Conservation (phyloP, 495 filamentous ascomycete species). For the Penicillium chermesinum region DNA sequence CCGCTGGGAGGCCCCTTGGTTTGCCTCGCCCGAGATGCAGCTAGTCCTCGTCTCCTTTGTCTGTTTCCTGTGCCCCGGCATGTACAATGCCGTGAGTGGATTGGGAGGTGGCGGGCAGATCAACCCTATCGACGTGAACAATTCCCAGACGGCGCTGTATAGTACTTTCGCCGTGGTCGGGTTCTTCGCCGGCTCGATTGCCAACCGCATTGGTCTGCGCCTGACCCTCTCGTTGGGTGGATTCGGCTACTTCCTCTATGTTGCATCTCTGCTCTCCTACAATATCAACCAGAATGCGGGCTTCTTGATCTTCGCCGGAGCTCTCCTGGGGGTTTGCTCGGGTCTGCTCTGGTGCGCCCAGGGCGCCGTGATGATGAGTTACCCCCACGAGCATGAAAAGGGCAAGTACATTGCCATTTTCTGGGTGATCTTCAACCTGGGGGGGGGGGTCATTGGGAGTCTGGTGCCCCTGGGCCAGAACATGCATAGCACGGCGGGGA, state of each 20-base stretch:
- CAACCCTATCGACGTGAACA: conserved; percentile 57
- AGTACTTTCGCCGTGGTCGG: conserved; percentile 80
- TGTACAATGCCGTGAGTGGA: conserved; percentile 74
- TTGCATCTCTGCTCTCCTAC: conserved; percentile 72
- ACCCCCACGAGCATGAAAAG: conserved; percentile 76
- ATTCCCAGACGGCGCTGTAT: conserved; percentile 70
- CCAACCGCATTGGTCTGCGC: conserved; percentile 71
- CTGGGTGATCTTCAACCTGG: conserved; percentile 94
- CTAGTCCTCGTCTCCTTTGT: conserved; percentile 73
- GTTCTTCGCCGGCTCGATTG: conserved; percentile 79
- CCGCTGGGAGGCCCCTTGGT: conserved; percentile 56
- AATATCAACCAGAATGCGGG: conserved; percentile 66
- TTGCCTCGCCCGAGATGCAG: conserved; percentile 71
- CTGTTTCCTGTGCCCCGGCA: conserved; percentile 86
- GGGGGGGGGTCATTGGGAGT: conserved; percentile 85
- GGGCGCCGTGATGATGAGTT: conserved; percentile 94
- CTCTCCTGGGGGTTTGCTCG: conserved; percentile 66
- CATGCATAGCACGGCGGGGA: conserved; percentile 54
- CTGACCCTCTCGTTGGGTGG: conserved; percentile 73
- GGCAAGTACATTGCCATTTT: conserved; percentile 86
- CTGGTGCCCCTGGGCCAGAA: conserved; percentile 81
- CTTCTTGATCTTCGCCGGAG: conserved; percentile 55
- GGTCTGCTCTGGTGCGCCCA: conserved; percentile 89
- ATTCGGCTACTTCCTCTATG: conserved; percentile 81
- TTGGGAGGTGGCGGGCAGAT: conserved; percentile 68